These are phyloP conservation scores for Yamadazyma triangularis DNA, from an alignment of 1,139 yeast species.

Conservation along the genomic window DNA sequence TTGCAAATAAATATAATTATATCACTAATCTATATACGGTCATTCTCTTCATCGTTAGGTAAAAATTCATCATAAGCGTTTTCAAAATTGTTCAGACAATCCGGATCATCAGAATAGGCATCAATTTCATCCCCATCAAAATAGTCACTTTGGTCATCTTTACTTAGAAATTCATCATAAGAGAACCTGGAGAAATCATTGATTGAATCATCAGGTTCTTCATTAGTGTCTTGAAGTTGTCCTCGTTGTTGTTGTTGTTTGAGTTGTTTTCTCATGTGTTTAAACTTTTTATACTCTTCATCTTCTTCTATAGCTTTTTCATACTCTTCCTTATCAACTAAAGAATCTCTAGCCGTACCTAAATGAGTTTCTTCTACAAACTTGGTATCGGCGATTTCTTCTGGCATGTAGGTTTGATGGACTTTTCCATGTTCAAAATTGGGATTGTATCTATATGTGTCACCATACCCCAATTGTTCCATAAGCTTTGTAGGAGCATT, in stretches of 20 bases:
- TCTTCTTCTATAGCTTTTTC: constrained; percentile 19
- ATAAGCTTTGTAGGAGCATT: constrained; percentile 92
- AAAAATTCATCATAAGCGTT: constrained; percentile 33
- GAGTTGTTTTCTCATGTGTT: constrained; percentile 13
- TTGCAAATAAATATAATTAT: no score
- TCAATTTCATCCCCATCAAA: constrained; percentile 33
- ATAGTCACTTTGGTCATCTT: constrained; percentile 36
- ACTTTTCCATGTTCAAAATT: constrained; percentile 68
- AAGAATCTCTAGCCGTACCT: constrained; percentile 25
- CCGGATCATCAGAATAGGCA: constrained; percentile 34
- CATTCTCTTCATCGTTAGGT: background rate
- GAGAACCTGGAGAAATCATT: no score
- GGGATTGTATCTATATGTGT: constrained; percentile 86
- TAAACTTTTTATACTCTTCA: constrained; percentile 25
- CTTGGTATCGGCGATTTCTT: constrained; percentile 30
- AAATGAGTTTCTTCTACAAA: constrained; percentile 39
- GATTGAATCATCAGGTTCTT: constrained; percentile 1
- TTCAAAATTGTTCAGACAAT: constrained; percentile 30
- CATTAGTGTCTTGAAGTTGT: background rate
- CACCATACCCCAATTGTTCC: constrained; percentile 84
- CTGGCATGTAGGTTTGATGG: constrained; percentile 66
- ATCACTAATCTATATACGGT: no score
- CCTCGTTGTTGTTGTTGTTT: constrained; percentile 9
- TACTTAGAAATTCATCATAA: constrained; percentile 33
- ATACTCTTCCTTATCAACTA: constrained; percentile 19